These are phyloP conservation scores for Trametes punicea DNA, from an alignment of 768 basidiomycete genomes.

Conservation along the genomic window DNA sequence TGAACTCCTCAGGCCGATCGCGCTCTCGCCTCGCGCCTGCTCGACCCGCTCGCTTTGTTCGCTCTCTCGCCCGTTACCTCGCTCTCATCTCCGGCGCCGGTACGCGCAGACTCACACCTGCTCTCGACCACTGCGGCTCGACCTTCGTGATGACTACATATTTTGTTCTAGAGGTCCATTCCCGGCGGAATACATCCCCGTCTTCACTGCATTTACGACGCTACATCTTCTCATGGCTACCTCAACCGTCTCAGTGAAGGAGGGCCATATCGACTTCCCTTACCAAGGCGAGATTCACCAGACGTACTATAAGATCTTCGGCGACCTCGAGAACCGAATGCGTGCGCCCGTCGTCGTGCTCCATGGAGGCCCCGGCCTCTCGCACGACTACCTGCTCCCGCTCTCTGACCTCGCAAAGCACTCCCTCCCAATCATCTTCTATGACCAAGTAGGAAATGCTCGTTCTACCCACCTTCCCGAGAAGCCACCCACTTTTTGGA, in stretches of 20 bases:
- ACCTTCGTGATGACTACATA: no score
- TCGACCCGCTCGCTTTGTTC: no score
- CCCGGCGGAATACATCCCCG: not conserved
- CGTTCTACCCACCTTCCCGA: conserved; percentile 42
- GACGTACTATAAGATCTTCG: conserved; percentile 46
- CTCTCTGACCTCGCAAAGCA: conserved; percentile 35
- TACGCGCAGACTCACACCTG: no score
- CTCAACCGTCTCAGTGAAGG: conserved; percentile 4
- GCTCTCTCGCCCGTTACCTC: no score
- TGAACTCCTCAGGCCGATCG: no score
- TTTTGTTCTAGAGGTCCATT: no score
- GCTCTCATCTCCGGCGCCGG: no score
- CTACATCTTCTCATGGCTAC: not conserved
- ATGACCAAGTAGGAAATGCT: conserved; percentile 49
- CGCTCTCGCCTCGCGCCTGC: no score
- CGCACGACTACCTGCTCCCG: conserved; percentile 42
- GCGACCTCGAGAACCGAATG: conserved; percentile 36
- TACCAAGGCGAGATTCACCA: conserved; percentile 28
- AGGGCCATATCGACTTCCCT: conserved; percentile 25
- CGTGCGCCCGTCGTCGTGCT: conserved; percentile 38
- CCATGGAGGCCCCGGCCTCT: conserved; percentile 48
- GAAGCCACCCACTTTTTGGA: conserved; percentile 40
- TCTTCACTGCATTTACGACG: not conserved
- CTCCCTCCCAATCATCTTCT: conserved; percentile 43
- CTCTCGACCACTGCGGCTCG: no score